A percentile compares a stretch with the other conserved stretches of the same genome.
phyloP scores from a whole-genome alignment of 495 filamentous ascomycete genomes.

The Jackrogersella minutella region DNA sequence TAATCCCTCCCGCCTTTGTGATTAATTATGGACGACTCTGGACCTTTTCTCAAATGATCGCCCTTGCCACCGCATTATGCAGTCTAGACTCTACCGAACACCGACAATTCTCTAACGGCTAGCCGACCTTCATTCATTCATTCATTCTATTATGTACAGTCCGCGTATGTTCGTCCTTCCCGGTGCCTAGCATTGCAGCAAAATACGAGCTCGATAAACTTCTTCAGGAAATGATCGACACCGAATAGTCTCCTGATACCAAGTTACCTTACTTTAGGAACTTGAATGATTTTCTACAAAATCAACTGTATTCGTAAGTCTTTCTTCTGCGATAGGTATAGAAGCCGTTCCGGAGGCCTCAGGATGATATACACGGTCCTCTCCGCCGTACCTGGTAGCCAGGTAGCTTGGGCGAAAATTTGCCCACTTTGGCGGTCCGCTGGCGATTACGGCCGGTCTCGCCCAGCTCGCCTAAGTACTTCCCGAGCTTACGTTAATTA shows the following conservation, averaged over 20 bases:
- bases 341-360: slow-evolving; percentile 17
- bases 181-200: slow-evolving; percentile 23
- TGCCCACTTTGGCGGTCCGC: not conserved
- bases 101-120: slow-evolving; percentile 1
- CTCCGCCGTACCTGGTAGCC: not conserved
- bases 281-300: slow-evolving; percentile 9
- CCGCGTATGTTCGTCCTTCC: slow-evolving; percentile 8
- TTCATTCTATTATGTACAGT: slow-evolving; percentile 8
- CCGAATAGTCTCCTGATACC: slow-evolving; percentile 11
- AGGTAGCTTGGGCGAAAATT: not conserved
- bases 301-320: slow-evolving; percentile 22
- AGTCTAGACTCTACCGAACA: slow-evolving; percentile 20
- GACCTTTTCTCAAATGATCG: slow-evolving; percentile 31
- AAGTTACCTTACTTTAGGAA: not conserved
- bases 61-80: slow-evolving; percentile 31
- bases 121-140: too few species aligned
- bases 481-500: not conserved
- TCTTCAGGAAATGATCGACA: slow-evolving; percentile 31
- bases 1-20: slow-evolving; percentile 18
- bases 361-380: not conserved
- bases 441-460: not conserved
- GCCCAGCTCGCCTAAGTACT: not conserved
- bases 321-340: not conserved
- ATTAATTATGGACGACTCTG: slow-evolving; percentile 33
- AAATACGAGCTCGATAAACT: slow-evolving; percentile 25